These are phyloP conservation scores for Plasmopara halstedii DNA, from an alignment of 352 stramenopile species.

Conservation along the genomic window DNA sequence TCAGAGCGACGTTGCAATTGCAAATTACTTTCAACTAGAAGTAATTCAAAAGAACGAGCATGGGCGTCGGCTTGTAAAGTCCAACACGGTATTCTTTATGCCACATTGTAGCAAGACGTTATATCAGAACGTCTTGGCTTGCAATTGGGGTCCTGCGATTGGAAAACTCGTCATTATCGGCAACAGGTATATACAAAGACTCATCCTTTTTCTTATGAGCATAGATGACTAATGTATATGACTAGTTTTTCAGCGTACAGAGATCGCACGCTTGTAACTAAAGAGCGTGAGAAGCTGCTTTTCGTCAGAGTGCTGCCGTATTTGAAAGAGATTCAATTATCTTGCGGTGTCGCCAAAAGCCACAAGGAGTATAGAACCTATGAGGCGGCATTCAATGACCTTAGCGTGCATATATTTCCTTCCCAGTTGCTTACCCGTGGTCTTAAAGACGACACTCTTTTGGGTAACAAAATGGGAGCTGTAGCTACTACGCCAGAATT, in stretches of 20 bases:
- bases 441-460: slow-evolving; percentile 4
- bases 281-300: slow-evolving; percentile 33
- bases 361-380: slow-evolving; percentile 56
- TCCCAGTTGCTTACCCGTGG: slow-evolving; percentile 4
- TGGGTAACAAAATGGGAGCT: slow-evolving; percentile 15
- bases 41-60: slow-evolving; percentile 64
- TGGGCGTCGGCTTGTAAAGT: slow-evolving; percentile 25
- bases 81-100: slow-evolving; percentile 87
- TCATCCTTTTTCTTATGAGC: no score
- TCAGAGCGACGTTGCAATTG: slow-evolving; percentile 55
- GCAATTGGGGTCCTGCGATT: slow-evolving; percentile 55
- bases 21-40: slow-evolving; percentile 27
- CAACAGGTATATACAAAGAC: slow-evolving; percentile 55
- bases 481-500: slow-evolving; percentile 4
- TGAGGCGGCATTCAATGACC: slow-evolving; percentile 75
- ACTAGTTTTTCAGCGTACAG: slow-evolving; percentile 69
- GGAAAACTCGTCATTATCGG: slow-evolving; percentile 67
- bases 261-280: slow-evolving; percentile 46
- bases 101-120: slow-evolving; percentile 82
- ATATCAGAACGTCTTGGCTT: slow-evolving; percentile 86
- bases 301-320: slow-evolving; percentile 48
- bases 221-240: no score
- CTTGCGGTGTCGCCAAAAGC: slow-evolving; percentile 27
- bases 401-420: slow-evolving; percentile 24
- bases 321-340: slow-evolving; percentile 34